Conservation (phyloP, 2,329 filamentous ascomycete genomes). For the Fusarium citri region DNA sequence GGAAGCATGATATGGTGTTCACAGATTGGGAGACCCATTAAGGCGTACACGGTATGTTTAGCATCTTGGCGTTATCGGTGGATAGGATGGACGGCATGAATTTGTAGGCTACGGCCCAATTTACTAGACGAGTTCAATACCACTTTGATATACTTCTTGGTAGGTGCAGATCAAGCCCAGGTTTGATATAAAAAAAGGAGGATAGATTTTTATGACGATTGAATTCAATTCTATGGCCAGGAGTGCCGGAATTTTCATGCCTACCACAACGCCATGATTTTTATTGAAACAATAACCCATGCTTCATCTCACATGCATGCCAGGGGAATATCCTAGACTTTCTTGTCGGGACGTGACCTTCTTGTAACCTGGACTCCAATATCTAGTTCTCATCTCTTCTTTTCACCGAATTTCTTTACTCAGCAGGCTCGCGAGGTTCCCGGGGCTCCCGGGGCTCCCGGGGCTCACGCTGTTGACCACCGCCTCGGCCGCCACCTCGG, state of each 20-base stretch:
- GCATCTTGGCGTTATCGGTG: slow-evolving; percentile 56
- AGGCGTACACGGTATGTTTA: slow-evolving; percentile 53
- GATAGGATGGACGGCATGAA: slow-evolving; percentile 51
- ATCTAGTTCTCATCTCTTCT: slow-evolving; percentile 34
- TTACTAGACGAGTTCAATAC: slow-evolving; percentile 49
- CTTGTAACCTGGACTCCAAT: slow-evolving; percentile 37
- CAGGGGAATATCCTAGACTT: slow-evolving; percentile 42
- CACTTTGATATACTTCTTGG: slow-evolving; percentile 43
- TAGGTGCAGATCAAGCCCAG: background rate
- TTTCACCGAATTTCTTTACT: slow-evolving; percentile 30
- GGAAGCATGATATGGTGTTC: slow-evolving; percentile 48
- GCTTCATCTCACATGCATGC: slow-evolving; percentile 46
- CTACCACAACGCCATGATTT: slow-evolving; percentile 55
- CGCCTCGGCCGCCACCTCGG: slow-evolving; percentile 63
- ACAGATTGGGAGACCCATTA: slow-evolving; percentile 41
- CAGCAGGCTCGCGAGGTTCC: slow-evolving; percentile 58
- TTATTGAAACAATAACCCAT: slow-evolving; percentile 51
- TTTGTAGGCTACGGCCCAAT: slow-evolving; percentile 46
- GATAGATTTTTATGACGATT: slow-evolving; percentile 48
- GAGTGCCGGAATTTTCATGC: slow-evolving; percentile 50
- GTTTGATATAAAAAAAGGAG: slow-evolving; percentile 2
- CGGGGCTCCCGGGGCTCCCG: slow-evolving; percentile 63
- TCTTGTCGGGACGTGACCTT: slow-evolving; percentile 40
- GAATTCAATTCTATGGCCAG: slow-evolving; percentile 52
- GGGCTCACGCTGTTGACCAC: slow-evolving; percentile 61